phyloP scores from a whole-genome alignment of 768 basidiomycete genomes.

The Butyriboletus loyo region DNA sequence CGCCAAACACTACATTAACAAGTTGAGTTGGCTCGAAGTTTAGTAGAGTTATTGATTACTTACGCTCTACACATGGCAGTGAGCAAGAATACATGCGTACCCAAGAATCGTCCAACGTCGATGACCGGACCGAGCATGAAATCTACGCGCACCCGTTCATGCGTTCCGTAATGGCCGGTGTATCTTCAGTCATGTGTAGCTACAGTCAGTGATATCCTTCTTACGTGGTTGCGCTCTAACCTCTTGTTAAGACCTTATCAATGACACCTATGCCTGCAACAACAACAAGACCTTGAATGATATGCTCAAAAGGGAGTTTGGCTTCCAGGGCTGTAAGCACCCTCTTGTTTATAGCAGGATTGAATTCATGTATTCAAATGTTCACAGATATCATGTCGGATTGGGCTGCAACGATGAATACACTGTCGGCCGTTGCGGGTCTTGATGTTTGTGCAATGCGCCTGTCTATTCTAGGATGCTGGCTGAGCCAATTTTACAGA shows the following conservation, averaged over 20 bases:
- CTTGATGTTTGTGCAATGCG: slow-evolving; percentile 47
- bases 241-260: slow-evolving; percentile 43
- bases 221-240: background rate
- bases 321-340: slow-evolving; percentile 58
- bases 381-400: slow-evolving; percentile 52
- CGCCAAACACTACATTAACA: slow-evolving; percentile 80
- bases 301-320: slow-evolving; percentile 63
- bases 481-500: slow-evolving; percentile 35
- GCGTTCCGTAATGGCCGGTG: slow-evolving; percentile 61
- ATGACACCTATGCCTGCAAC: slow-evolving; percentile 62
- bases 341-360: background rate
- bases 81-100: slow-evolving; percentile 38
- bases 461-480: no score
- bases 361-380: background rate
- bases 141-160: slow-evolving; percentile 56
- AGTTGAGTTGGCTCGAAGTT: slow-evolving; percentile 38
- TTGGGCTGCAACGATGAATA: slow-evolving; percentile 56
- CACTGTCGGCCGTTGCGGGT: slow-evolving; percentile 54
- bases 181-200: slow-evolving; percentile 65
- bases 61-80: slow-evolving; percentile 11
- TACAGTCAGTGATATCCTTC: slow-evolving; percentile 36
- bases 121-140: slow-evolving; percentile 50
- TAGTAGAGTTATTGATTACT: background rate
- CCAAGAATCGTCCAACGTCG: slow-evolving; percentile 36
- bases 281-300: slow-evolving; percentile 57